Conservation (phyloP, 805 yeast species). For the Nakazawaea holstii region DNA sequence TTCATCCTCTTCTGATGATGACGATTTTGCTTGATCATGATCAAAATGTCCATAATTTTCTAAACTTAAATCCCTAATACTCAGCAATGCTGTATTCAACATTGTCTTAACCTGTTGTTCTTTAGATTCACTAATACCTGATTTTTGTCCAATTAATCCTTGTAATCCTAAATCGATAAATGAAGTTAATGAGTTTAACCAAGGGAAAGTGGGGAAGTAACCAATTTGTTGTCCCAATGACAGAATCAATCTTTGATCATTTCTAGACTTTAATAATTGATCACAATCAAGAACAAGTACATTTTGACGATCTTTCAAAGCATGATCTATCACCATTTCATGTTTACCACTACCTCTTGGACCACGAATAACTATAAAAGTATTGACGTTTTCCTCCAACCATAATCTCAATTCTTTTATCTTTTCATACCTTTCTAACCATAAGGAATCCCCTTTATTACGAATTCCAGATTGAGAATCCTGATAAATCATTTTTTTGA, state of each 20-base stretch:
- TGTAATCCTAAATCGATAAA: slow-evolving; percentile 82
- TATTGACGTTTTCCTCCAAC: slow-evolving; percentile 84
- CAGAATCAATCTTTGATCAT: slow-evolving; percentile 63
- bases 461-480: not conserved
- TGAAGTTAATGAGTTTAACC: slow-evolving; percentile 77
- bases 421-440: slow-evolving; percentile 69
- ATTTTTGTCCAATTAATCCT: slow-evolving; percentile 90
- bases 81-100: slow-evolving; percentile 64
- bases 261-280: slow-evolving; percentile 61
- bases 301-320: slow-evolving; percentile 54
- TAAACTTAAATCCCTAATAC: slow-evolving; percentile 63
- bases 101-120: slow-evolving; percentile 80
- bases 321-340: slow-evolving; percentile 66
- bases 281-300: slow-evolving; percentile 78
- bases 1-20: slow-evolving; percentile 17
- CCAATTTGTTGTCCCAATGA: slow-evolving; percentile 76
- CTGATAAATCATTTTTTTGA: slow-evolving; percentile 4
- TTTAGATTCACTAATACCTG: slow-evolving; percentile 79
- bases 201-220: slow-evolving; percentile 89
- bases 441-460: slow-evolving; percentile 27
- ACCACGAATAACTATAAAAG: slow-evolving; percentile 86
- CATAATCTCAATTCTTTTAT: slow-evolving; percentile 68
- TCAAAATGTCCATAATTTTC: slow-evolving; percentile 29
- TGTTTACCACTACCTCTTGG: slow-evolving; percentile 95
- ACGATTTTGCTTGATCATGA: slow-evolving; percentile 19